Evolutionary conservation across 139 green algal genomes (phyloP).

Genomic region (Chlorella sp.): DNA sequence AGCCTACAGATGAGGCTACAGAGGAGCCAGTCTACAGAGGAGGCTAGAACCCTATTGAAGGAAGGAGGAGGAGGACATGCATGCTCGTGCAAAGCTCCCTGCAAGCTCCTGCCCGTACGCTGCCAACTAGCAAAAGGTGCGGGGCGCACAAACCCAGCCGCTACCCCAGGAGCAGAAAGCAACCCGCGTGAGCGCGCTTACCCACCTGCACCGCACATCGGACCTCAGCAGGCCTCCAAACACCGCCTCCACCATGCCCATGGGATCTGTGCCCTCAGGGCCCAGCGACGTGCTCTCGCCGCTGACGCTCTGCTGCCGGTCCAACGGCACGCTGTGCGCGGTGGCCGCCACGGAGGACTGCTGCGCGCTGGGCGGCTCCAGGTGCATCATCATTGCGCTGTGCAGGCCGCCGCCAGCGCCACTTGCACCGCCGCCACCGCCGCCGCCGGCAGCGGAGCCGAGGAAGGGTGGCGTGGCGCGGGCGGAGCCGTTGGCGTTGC

Average conservation of each 20-base stretch:
- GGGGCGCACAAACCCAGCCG: background rate
- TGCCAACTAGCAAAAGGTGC: background rate
- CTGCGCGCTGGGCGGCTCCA: too few relatives aligned
- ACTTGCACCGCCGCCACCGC: too few relatives aligned
- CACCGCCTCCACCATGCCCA: constrained; percentile 35
- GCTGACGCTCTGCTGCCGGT: constrained; percentile 1
- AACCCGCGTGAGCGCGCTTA: background rate
- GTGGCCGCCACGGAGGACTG: background rate
- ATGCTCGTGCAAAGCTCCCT: background rate
- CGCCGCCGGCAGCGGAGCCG: too few relatives aligned
- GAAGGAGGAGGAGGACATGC: background rate
- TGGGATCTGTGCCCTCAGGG: background rate
- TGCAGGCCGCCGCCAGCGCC: too few relatives aligned
- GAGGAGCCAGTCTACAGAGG: too few relatives aligned
- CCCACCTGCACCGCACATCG: constrained; percentile 70
- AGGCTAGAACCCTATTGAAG: too few relatives aligned
- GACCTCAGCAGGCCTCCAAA: constrained; percentile 78
- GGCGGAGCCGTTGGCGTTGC: too few relatives aligned
- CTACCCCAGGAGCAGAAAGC: background rate
- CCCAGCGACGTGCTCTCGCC: background rate
- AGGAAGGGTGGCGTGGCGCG: too few relatives aligned
- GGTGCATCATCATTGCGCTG: too few relatives aligned
- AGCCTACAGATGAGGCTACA: too few relatives aligned
- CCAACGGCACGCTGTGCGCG: background rate
- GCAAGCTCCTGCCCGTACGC: background rate